Evolutionary conservation across 495 filamentous ascomycete species (phyloP).

Genomic region (Apodospora peruviana): DNA sequence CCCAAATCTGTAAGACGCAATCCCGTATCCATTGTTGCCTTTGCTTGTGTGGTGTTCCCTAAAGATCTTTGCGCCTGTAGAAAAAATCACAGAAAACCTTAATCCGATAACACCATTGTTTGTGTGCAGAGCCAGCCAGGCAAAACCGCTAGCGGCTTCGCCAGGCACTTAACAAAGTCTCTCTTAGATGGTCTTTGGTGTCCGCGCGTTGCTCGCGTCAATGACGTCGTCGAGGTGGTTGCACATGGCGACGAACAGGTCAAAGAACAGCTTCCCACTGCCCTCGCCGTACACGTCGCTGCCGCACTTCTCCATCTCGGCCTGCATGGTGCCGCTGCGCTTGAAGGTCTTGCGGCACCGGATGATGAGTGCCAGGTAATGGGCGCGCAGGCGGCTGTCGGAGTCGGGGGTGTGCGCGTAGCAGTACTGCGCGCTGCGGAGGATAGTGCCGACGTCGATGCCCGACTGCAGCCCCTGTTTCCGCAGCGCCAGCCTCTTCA

Average conservation of each 20-base stretch:
- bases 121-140: conserved; percentile 13
- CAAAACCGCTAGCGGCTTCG: conserved; percentile 1
- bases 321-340: conserved; percentile 93
- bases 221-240: conserved; percentile 91
- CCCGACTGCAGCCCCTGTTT: conserved; percentile 88
- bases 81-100: conserved; percentile 18
- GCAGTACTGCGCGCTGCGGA: conserved; percentile 84
- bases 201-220: conserved; percentile 51
- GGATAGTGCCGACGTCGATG: conserved; percentile 79
- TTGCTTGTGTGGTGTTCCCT: conserved; percentile 8
- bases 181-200: conserved; percentile 46
- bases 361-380: conserved; percentile 92
- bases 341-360: conserved; percentile 90
- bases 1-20: conserved; percentile 8
- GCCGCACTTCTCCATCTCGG: conserved; percentile 78
- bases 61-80: conserved; percentile 7
- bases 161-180: background rate
- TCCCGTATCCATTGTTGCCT: conserved; percentile 10
- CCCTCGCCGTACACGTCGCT: conserved; percentile 43
- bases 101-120: conserved; percentile 2
- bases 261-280: conserved; percentile 87
- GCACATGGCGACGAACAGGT: conserved; percentile 95
- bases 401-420: conserved; percentile 91
- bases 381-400: conserved; percentile 83
- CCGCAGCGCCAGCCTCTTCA: conserved; percentile 81